Evolutionary conservation across 2,329 filamentous ascomycete species (phyloP).

Genomic region (Hypoxylon sp.): DNA sequence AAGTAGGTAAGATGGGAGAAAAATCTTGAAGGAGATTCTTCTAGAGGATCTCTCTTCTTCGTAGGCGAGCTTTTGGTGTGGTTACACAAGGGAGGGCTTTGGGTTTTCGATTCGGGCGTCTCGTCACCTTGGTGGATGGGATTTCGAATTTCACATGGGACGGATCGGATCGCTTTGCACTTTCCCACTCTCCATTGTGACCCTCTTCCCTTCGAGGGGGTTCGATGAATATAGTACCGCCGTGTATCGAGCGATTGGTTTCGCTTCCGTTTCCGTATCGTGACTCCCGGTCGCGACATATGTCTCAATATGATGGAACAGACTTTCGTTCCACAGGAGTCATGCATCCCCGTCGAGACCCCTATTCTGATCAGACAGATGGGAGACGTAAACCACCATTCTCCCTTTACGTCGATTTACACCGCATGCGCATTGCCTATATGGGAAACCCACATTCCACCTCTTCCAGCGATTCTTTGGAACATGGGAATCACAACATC

Average conservation of each 20-base stretch:
- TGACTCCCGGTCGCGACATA: neutral
- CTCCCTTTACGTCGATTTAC: conserved; percentile 8
- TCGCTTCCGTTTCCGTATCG: too few species aligned
- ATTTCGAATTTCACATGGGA: conserved; percentile 21
- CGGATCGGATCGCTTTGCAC: conserved; percentile 7
- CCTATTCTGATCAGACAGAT: too few species aligned
- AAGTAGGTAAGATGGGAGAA: neutral
- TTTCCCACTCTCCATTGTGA: neutral
- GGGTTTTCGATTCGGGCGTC: conserved; percentile 1
- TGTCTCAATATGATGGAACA: neutral
- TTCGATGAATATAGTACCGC: neutral
- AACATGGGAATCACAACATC: conserved; percentile 23
- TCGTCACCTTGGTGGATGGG: too few species aligned
- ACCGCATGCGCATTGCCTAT: conserved; percentile 17
- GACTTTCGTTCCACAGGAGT: conserved; percentile 7
- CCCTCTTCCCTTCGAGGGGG: neutral
- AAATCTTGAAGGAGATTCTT: neutral
- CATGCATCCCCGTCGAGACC: conserved; percentile 4
- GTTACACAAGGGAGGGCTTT: conserved; percentile 22
- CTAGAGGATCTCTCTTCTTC: neutral
- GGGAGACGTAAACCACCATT: neutral
- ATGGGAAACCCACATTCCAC: conserved; percentile 9
- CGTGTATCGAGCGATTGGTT: too few species aligned
- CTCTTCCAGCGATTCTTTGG: conserved; percentile 3
- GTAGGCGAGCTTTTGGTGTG: conserved; percentile 16